Evolutionary conservation across 306 rosid species (phyloP).

Genomic region (Alnus rubra): DNA sequence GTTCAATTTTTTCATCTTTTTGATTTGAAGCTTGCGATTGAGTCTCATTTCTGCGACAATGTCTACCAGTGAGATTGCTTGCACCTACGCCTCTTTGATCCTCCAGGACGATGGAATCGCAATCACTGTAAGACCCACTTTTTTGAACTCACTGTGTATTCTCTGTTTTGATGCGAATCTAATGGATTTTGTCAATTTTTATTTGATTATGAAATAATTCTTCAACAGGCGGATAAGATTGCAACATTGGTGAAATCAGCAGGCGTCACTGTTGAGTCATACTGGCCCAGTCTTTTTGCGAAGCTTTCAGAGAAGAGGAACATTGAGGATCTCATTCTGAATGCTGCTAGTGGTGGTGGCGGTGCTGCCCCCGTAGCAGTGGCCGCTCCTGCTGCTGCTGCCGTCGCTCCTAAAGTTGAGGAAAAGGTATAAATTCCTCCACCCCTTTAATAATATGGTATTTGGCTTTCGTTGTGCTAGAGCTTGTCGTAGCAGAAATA

Average conservation of each 20-base stretch:
- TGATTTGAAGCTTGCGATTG: background rate
- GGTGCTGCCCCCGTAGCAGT: conserved; percentile 45
- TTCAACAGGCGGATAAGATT: conserved; percentile 68
- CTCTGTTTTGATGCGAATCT: background rate
- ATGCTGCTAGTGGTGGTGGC: conserved; percentile 52
- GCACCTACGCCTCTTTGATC: conserved; percentile 56
- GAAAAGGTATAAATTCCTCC: conserved; percentile 47
- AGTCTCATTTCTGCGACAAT: conserved; percentile 13
- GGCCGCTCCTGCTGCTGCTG: conserved; percentile 30
- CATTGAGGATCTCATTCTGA: conserved; percentile 60
- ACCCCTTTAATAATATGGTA: background rate
- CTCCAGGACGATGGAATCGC: conserved; percentile 71
- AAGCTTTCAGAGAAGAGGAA: conserved; percentile 65
- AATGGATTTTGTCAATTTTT: background rate
- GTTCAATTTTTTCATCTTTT: background rate
- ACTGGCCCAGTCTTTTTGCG: conserved; percentile 72
- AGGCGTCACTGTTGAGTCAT: conserved; percentile 51
- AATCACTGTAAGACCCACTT: conserved; percentile 50
- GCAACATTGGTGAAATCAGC: conserved; percentile 53
- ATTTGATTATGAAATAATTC: background rate
- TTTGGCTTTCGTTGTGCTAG: background rate
- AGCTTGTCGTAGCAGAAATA: background rate
- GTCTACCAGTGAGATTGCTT: conserved; percentile 48
- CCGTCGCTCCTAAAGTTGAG: conserved; percentile 50
- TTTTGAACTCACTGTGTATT: no score